Base-by-base conservation (phyloP, 257 asterid species). In the Solanum pimpinellifolium region DNA sequence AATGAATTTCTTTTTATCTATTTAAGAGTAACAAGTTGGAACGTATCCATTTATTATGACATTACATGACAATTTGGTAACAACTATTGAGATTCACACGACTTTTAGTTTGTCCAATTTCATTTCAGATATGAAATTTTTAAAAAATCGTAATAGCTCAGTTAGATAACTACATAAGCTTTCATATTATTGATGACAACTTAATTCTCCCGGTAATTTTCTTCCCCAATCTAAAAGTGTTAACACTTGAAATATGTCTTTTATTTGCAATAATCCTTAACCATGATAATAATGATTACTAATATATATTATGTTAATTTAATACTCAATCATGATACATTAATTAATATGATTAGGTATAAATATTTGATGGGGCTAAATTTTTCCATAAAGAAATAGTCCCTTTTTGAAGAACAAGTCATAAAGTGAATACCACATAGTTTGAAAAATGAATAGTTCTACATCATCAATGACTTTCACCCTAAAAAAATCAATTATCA, bases 91-190 rank as follows among this genome's bases (percentile, higher is more conserved):
- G 65, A 47, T 47, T 37, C 59, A 12, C 33, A 39, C 56, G 33
- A 39, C 7, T 39, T 11, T 2, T 41, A 12, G 1, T n/a, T 76
- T 76, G 60, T 37, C 31, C 60, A 76, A 14, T 9, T 76, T 9
- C 60, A 42, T 42, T 76, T 41, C 23, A 75, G 21, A 11, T 7
- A 23, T 7, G 0, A 0, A 23, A 0, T 62, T 60, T 60, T 21
- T 0, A 3, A 18, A 14, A 0, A 9, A 59, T 59, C 27, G 1
- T 21, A 21, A 10, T 21, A 60, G 0, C 6, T 60, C 0, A 23
- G 0, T 60, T 1, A 5, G 1, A 60, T 60, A 6, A 2, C 0
- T 60, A 23, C 0, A 0, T 21, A 5, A 23, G 0, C 2, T 60
- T 60, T 60, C 7, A 2, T 12, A 3, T 46, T 46, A 9, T 52